Evolutionary conservation across 2,329 filamentous ascomycete species (phyloP), one percentile per base, ranked within the genome.

Genomic region (Colletotrichum sansevieriae): DNA sequence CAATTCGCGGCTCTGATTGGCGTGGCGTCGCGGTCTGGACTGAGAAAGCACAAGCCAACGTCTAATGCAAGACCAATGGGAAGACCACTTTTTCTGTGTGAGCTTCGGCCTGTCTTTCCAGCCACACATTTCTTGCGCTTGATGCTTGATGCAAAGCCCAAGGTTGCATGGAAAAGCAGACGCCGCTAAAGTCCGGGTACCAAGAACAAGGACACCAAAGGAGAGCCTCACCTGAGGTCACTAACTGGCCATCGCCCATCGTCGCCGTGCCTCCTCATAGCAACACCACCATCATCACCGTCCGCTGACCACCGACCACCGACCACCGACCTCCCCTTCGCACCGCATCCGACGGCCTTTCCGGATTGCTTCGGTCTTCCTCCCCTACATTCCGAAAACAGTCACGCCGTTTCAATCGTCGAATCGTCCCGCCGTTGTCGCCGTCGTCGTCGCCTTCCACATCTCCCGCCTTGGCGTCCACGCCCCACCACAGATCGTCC

Each of bases 401-500:
- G 33, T 60, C 33, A 47, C 47, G 46, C 35, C 12, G 33, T 39
- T 29, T 54, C 43, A 41, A 46, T 44, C 37, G 22, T 25, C 18
- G 33, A 39, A 51, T 41, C 47, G 35, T 60, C 39, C 43, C 15
- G 33, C 20, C 20, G 13, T 29, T 18, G 22, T 29, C 25, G 25
- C 25, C 25, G 25, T 29, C 22, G 33, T 29, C 29, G 13, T 29
- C 29, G 43, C n/a, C 41, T 35, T 60, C n/a, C n/a, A 49, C 47
- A 37, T 54, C 35, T 65, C 41, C 56, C 47, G 62, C 55, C 62
- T 69, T 69, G 66, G 56, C 62, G 60, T 51, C 49, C 55, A 56
- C 62, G 66, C 66, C 66, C 66, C 66, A 66, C 66, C 43, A 37
- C 43, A 41, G 66, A 69, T 66, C 66, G 62, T 61, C 55, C 33